Evolutionary conservation across 139 green algal species (phyloP).

Genomic region (Desmodesmus armatus): DNA sequence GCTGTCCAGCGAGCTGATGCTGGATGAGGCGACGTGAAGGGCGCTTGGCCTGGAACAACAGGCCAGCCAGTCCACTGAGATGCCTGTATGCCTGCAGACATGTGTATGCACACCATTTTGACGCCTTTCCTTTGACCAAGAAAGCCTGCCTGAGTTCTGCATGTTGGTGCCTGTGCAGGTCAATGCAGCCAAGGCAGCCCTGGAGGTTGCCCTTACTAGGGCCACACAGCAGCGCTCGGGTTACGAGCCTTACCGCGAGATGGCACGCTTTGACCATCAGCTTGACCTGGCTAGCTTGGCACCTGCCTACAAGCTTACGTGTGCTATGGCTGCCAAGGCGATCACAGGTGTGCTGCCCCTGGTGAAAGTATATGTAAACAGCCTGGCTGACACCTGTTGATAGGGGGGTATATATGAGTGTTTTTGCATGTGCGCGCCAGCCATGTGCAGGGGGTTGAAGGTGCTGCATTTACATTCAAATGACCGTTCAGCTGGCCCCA

Average conservation of each 20-base stretch:
- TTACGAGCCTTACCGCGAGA: conserved; percentile 64
- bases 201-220: conserved; percentile 66
- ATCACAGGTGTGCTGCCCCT: not conserved
- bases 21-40: not conserved
- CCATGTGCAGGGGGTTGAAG: not conserved
- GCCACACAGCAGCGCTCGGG: conserved; percentile 69
- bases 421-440: not conserved
- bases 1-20: not conserved
- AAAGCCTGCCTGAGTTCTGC: no score
- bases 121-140: no score
- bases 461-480: no score
- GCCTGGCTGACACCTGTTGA: not conserved
- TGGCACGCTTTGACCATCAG: conserved; percentile 57
- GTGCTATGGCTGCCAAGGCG: not conserved
- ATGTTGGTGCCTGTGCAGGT: conserved; percentile 40
- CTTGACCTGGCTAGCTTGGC: conserved; percentile 6
- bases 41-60: not conserved
- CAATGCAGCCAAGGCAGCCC: conserved; percentile 54
- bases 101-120: no score
- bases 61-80: not conserved
- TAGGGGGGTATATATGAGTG: no score
- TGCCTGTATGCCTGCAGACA: not conserved
- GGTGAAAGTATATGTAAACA: no score
- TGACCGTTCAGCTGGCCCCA: no score
- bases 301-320: conserved; percentile 53